These are phyloP conservation scores for Mycena metata DNA, from an alignment of 768 basidiomycete genomes.

Conservation along the genomic window DNA sequence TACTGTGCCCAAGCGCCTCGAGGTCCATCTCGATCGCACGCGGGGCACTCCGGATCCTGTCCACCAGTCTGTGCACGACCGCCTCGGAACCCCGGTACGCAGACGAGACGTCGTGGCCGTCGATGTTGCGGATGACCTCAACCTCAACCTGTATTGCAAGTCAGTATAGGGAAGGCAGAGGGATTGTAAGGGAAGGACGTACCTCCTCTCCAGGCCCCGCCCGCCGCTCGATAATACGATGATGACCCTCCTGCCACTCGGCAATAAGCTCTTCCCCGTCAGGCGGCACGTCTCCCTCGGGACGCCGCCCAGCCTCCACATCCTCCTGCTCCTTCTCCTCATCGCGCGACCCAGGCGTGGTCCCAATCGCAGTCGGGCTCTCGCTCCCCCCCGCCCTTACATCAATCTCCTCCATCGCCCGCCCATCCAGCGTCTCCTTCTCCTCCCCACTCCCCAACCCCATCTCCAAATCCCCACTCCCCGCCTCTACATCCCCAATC, in stretches of 20 bases:
- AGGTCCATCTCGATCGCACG: conserved; percentile 35
- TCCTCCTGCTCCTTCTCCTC: conserved; percentile 31
- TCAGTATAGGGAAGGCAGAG: background rate
- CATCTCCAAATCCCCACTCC: conserved; percentile 45
- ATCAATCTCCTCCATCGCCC: conserved; percentile 33
- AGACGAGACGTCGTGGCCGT: conserved; percentile 34
- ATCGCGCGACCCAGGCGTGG: conserved; percentile 34
- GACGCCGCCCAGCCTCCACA: conserved; percentile 25
- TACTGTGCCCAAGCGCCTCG: conserved; percentile 31
- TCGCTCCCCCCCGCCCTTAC: conserved; percentile 24
- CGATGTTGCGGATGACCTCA: conserved; percentile 64
- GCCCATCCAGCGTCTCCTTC: conserved; percentile 30
- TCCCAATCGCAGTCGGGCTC: conserved; percentile 33
- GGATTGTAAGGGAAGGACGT: conserved; percentile 37
- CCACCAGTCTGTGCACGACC: conserved; percentile 45
- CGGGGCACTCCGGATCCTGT: conserved; percentile 34
- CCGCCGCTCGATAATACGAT: conserved; percentile 74
- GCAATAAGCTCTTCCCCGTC: conserved; percentile 58
- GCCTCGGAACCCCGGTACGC: conserved; percentile 41
- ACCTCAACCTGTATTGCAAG: conserved; percentile 66
- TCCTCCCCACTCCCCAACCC: conserved; percentile 38
- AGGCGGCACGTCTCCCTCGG: conserved; percentile 55
- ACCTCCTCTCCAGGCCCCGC: conserved; percentile 77
- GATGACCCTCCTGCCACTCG: conserved; percentile 82
- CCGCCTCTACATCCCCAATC: conserved; percentile 45